Evolutionary conservation across 352 stramenopile species (phyloP).

Genomic region (Discostella stelligera): DNA sequence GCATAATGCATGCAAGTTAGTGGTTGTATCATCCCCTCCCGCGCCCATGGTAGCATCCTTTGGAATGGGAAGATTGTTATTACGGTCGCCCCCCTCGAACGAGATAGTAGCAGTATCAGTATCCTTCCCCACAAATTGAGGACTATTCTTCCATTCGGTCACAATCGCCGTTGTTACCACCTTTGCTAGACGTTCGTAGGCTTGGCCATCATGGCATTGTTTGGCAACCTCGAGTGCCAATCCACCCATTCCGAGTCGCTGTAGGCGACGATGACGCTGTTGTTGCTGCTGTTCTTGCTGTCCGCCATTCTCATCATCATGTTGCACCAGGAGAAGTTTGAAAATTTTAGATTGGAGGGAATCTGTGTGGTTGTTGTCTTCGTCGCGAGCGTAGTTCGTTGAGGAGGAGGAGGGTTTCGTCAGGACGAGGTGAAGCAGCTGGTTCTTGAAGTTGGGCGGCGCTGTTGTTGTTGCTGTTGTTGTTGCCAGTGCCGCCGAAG

Average conservation of each 20-base stretch:
- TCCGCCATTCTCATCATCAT: not conserved
- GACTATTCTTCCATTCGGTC: not conserved
- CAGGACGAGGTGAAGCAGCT: not conserved
- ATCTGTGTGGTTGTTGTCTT: not conserved
- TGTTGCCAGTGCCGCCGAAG: not conserved
- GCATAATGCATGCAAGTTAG: slow-evolving; percentile 24
- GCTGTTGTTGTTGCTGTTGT: not conserved
- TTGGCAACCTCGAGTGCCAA: slow-evolving; percentile 10
- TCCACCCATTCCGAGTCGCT: slow-evolving; percentile 14
- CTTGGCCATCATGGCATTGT: not conserved
- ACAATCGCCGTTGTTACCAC: not conserved
- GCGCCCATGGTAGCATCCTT: not conserved
- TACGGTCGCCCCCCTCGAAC: no score
- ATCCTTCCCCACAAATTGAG: not conserved
- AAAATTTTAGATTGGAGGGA: not conserved
- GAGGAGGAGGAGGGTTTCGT: not conserved
- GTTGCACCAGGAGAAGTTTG: not conserved
- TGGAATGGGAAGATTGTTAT: no score
- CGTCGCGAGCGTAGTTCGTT: not conserved
- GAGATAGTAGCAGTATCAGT: not conserved
- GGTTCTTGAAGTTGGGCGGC: not conserved
- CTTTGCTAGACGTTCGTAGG: slow-evolving; percentile 11
- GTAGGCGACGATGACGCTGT: not conserved
- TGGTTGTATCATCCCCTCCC: not conserved
- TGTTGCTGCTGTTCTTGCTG: not conserved